Evolutionary conservation across 495 filamentous ascomycete species (phyloP).

Genomic region (Penicillium coffeae): DNA sequence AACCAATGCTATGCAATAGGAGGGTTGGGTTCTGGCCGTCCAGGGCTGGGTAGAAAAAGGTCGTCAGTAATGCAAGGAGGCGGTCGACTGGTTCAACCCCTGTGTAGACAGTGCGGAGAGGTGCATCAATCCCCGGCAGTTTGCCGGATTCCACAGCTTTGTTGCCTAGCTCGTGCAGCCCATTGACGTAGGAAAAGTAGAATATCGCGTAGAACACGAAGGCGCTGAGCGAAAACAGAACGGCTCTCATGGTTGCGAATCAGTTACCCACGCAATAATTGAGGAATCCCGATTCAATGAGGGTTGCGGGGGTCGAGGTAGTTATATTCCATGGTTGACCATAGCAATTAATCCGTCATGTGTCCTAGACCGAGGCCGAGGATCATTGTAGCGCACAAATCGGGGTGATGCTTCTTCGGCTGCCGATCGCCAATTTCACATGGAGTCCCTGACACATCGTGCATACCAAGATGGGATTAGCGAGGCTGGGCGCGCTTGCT

Average conservation of each 20-base stretch:
- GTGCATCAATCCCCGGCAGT: slow-evolving; percentile 37
- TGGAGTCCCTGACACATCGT: slow-evolving; percentile 11
- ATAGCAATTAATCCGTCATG: background rate
- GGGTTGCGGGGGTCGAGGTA: background rate
- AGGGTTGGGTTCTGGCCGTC: slow-evolving; percentile 46
- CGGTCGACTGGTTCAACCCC: slow-evolving; percentile 47
- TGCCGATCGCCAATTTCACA: slow-evolving; percentile 18
- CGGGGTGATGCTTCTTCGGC: slow-evolving; percentile 1
- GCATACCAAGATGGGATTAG: slow-evolving; percentile 21
- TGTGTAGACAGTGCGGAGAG: slow-evolving; percentile 46
- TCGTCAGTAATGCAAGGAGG: slow-evolving; percentile 42
- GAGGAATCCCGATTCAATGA: background rate
- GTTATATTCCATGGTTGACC: slow-evolving; percentile 9
- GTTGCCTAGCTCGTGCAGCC: slow-evolving; percentile 27
- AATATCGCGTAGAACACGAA: slow-evolving; percentile 41
- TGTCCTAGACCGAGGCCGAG: slow-evolving; percentile 12
- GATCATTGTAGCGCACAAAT: no score
- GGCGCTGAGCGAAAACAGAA: slow-evolving; percentile 34
- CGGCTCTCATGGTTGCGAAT: slow-evolving; percentile 4
- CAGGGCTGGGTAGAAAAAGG: slow-evolving; percentile 54
- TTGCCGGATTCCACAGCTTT: slow-evolving; percentile 27
- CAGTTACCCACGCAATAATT: background rate
- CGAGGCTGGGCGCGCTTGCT: background rate
- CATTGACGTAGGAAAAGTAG: slow-evolving; percentile 40
- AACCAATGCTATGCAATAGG: slow-evolving; percentile 44